phyloP scores from a whole-genome alignment of 192 early-diverging fungal species.

The Linnemannia hyalina region DNA sequence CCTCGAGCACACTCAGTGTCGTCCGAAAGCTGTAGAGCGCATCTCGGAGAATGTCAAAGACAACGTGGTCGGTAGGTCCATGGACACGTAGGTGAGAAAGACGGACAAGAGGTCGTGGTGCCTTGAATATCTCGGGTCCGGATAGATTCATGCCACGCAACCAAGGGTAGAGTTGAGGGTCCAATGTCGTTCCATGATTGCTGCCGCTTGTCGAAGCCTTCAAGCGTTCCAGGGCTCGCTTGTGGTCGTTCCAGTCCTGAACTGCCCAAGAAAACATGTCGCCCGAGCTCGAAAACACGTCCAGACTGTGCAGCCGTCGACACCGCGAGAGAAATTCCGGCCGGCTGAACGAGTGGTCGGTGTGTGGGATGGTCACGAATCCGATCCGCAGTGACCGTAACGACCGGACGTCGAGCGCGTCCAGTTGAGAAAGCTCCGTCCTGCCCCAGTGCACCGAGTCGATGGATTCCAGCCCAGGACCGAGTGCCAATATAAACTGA shows the following conservation, averaged over 20 bases:
- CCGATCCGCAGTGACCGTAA: constrained; percentile 18
- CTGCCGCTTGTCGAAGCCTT: no score
- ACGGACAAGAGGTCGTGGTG: not conserved
- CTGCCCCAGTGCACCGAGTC: constrained; percentile 24
- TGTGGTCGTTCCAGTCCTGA: constrained; percentile 28
- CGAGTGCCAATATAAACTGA: constrained; percentile 24
- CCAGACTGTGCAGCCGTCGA: constrained; percentile 19
- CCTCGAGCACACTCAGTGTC: constrained; percentile 21
- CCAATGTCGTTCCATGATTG: not conserved
- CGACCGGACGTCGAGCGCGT: constrained; percentile 17
- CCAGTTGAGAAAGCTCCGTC: constrained; percentile 12
- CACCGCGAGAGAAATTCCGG: constrained; percentile 38
- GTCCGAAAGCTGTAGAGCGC: constrained; percentile 38
- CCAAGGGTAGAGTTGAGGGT: constrained; percentile 1
- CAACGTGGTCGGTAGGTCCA: constrained; percentile 25
- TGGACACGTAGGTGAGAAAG: constrained; percentile 18
- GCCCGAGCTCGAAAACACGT: constrained; percentile 24
- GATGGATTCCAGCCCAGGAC: constrained; percentile 33
- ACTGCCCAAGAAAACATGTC: constrained; percentile 45
- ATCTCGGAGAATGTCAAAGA: constrained; percentile 35
- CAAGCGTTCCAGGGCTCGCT: not conserved
- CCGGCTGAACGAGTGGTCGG: constrained; percentile 24
- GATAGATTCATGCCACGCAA: not conserved
- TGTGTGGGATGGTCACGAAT: constrained; percentile 3
- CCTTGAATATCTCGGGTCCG: not conserved